phyloP scores from a whole-genome alignment of 805 yeast genomes.

The Sugiyamaella floridensis region DNA sequence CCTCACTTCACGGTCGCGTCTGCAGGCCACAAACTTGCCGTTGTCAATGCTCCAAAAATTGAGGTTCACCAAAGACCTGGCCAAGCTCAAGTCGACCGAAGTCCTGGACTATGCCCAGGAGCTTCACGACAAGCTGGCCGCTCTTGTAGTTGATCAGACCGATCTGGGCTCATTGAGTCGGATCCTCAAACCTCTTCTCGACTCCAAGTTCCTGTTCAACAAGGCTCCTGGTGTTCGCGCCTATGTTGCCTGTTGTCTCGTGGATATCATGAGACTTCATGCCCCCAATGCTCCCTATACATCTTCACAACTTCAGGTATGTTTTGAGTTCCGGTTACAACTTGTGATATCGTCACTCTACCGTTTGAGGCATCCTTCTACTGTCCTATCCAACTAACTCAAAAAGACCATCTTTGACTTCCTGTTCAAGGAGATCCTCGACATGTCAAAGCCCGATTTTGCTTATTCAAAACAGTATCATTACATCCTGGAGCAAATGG shows the following conservation, averaged over 20 bases:
- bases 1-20: neutral
- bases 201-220: slow-evolving; percentile 52
- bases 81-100: slow-evolving; percentile 2
- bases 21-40: neutral
- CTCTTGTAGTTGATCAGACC: slow-evolving; percentile 34
- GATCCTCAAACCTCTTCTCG: slow-evolving; percentile 47
- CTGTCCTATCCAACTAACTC: neutral
- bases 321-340: no score
- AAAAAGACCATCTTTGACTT: slow-evolving; percentile 48
- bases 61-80: neutral
- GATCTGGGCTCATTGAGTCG: slow-evolving; percentile 41
- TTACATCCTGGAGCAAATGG: slow-evolving; percentile 57
- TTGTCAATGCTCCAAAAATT: neutral
- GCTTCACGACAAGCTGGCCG: slow-evolving; percentile 5
- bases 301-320: slow-evolving; percentile 42
- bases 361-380: no score
- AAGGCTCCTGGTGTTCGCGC: slow-evolving; percentile 66
- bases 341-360: no score
- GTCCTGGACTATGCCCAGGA: slow-evolving; percentile 3
- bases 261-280: slow-evolving; percentile 66
- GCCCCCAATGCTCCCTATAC: slow-evolving; percentile 92
- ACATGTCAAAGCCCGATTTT: slow-evolving; percentile 41
- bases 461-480: slow-evolving; percentile 58
- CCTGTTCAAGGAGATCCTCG: slow-evolving; percentile 55
- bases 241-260: slow-evolving; percentile 60